Conservation (phyloP, 1,284 basidiomycete genomes). For the Cryptococcus neoformans region DNA sequence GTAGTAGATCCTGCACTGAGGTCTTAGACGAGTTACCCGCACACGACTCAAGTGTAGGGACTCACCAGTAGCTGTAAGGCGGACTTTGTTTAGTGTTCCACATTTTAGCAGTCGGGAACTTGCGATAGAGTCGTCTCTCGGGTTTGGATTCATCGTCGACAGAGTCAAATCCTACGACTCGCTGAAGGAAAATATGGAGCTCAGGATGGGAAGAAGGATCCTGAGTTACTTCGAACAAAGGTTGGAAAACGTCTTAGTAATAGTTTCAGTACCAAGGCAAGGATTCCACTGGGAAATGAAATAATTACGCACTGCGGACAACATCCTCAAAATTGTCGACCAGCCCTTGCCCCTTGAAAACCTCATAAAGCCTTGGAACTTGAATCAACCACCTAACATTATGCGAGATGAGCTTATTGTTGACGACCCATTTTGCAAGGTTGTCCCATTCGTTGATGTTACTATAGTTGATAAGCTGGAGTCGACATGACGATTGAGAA, state of each 20-base stretch:
- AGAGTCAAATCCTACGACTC: constrained; percentile 93
- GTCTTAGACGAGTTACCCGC: background rate
- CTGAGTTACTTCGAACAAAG: constrained; percentile 94
- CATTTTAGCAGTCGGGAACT: constrained; percentile 88
- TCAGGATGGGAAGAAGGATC: constrained; percentile 89
- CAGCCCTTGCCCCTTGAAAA: constrained; percentile 88
- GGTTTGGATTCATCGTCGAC: constrained; percentile 98
- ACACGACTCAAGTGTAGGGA: constrained; percentile 1
- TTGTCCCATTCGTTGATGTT: constrained; percentile 90
- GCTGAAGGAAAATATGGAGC: constrained; percentile 91
- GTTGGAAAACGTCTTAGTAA: constrained; percentile 77
- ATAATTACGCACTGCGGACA: constrained; percentile 64
- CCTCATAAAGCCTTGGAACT: constrained; percentile 90
- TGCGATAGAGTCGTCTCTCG: constrained; percentile 86
- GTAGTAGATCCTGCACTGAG: constrained; percentile 79
- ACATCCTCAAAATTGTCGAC: constrained; percentile 89
- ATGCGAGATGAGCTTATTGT: constrained; percentile 90
- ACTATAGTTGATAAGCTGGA: constrained; percentile 19
- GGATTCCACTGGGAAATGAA: no score
- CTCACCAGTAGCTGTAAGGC: constrained; percentile 89
- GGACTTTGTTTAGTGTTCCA: constrained; percentile 91
- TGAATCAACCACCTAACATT: constrained; percentile 99
- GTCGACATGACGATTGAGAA: background rate
- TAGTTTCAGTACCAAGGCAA: background rate
- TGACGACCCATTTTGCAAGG: constrained; percentile 92